phyloP scores from a whole-genome alignment of 1,284 basidiomycete genomes.

The Naganishia sp. region DNA sequence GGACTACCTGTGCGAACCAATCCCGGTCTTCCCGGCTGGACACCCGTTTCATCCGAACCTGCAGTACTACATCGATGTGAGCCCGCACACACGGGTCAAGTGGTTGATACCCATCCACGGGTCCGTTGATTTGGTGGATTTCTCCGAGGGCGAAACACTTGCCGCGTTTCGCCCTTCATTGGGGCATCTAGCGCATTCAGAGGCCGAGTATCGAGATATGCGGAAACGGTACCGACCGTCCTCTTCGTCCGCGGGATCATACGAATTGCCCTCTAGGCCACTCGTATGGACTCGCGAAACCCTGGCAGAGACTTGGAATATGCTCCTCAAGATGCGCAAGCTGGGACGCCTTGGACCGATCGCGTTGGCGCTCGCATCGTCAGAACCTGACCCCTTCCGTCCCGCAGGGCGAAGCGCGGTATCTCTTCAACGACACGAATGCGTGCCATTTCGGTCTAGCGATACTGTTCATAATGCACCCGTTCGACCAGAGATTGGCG shows the following conservation, averaged over 20 bases:
- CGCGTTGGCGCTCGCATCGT: conserved; percentile 7
- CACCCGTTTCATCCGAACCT: conserved; percentile 45
- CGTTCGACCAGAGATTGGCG: conserved; percentile 41
- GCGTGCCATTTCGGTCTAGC: not conserved
- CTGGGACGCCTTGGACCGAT: conserved; percentile 10
- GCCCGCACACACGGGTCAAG: conserved; percentile 38
- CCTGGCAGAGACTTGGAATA: conserved; percentile 2
- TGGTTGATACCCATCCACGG: conserved; percentile 48
- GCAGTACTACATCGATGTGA: conserved; percentile 30
- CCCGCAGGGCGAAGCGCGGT: not conserved
- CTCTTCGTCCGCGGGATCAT: not conserved
- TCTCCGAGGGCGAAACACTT: conserved; percentile 28
- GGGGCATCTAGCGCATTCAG: not conserved
- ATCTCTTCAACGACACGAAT: not conserved
- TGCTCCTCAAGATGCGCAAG: conserved; percentile 14
- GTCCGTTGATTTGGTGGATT: conserved; percentile 39
- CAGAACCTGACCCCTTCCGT: not conserved
- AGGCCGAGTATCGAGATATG: conserved; percentile 4
- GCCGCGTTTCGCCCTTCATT: not conserved
- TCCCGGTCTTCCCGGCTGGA: conserved; percentile 3
- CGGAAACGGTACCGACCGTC: not conserved
- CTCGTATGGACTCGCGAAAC: conserved; percentile 28
- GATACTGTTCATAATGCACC: not conserved
- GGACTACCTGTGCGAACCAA: conserved; percentile 6
- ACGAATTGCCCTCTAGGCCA: not conserved